Conservation (phyloP, 176 grass and related monocot species). For the Musa beccarii region DNA sequence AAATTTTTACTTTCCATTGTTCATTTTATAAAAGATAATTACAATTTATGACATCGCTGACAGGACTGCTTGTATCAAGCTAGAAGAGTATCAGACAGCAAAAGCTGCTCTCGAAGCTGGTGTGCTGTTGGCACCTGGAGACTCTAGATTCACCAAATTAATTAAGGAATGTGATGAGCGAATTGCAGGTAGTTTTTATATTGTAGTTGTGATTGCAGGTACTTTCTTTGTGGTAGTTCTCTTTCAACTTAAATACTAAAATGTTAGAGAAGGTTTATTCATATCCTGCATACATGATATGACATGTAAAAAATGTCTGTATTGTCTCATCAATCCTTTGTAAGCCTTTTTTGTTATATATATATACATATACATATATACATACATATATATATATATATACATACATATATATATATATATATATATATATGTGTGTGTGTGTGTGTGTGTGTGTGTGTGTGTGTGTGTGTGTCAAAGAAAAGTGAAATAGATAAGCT, state of each 20-base stretch:
- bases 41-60: not conserved
- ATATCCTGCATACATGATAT: too few relatives aligned
- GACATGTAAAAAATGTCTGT: too few relatives aligned
- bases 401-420: too few relatives aligned
- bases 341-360: not conserved
- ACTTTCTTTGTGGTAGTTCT: not conserved
- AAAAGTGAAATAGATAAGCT: not conserved
- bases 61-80: conserved; percentile 72
- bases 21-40: not conserved
- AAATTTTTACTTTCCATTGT: not conserved
- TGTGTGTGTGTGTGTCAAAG: not conserved
- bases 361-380: too few relatives aligned
- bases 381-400: too few relatives aligned
- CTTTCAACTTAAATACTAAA: not conserved
- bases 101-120: conserved; percentile 73
- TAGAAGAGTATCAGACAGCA: conserved; percentile 88
- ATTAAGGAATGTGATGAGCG: conserved; percentile 72
- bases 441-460: too few relatives aligned
- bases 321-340: not conserved
- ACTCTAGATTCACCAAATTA: conserved; percentile 64
- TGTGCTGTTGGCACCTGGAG: conserved; percentile 43
- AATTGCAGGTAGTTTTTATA: conserved; percentile 27
- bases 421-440: too few relatives aligned
- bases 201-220: not conserved
- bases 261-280: too few relatives aligned